Base-by-base conservation (phyloP, 2,329 filamentous ascomycete genomes). In the Diaporthe capsici region DNA sequence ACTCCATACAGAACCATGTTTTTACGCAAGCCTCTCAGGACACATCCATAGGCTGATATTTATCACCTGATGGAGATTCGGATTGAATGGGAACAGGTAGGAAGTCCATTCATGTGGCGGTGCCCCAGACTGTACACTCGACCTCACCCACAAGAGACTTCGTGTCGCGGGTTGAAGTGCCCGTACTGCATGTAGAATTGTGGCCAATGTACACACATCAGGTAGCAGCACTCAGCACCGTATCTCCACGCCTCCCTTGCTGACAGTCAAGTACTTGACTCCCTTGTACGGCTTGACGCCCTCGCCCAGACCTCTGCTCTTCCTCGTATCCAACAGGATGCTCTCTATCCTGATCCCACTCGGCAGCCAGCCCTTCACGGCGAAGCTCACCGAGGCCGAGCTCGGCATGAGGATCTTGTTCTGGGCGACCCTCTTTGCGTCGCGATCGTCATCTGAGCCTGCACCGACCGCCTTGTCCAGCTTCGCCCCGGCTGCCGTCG, bases 201-300 rank as follows among this genome's bases (percentile, higher is more conserved):
- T 53, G 22, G 22, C 15, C 22, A 17, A 25, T 42, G 0, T 10
- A 70, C 65, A 42, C 49, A 15, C 12, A 20, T 3, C 20, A 28
- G 12, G n/a, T 25, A 17, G 22, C 2, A 17, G 22, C 2, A 9
- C 39, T 81, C 77, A 92, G 81, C 91, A 93, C 79, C 92, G 86
- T 79, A 92, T 88, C 83, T 93, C 92, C 57, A 93, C 87, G 31
- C 91, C 92, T 20, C 89, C 89, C 77, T 91, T 91, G 81, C 91
- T 93, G 67, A 93, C 87, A 22, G 96, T 98, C 80, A 99, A 83
- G 84, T 99, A 99, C 85, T 99, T 99, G 79, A 99, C 97, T 1
- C 97, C 97, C 86, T 98, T 99, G 85, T 98, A 98, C 34, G 97
- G 97, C 85, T 95, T 97, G 53, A 98, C 92, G 3, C 94, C 92